Base-by-base conservation (phyloP, 1,139 yeast genomes). In the Blastobotrys capitulatus region DNA sequence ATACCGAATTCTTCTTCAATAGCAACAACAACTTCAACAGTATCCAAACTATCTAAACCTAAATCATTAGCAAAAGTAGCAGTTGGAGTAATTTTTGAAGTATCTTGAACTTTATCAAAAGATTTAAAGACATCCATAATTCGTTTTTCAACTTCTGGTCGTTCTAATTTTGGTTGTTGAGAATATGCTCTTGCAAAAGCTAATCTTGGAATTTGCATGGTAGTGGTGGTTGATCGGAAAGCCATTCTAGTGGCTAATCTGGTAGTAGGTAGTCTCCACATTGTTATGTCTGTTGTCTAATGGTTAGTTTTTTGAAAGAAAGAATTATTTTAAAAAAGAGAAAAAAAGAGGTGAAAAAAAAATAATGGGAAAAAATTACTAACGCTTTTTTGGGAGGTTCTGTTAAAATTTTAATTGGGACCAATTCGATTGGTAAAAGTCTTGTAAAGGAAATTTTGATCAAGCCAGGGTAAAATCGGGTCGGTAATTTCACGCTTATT, bases 21-120 rank as follows among this genome's bases (percentile, higher is more conserved):
- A 61, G 87, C 95, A 88, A 88, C 87, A 39, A 88, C 79, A 39
- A 87, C 90, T 67, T 88, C 96, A 43, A 86, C 96, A 35, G 86
- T 83, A 63, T 88, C 96, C 64, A 88, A 78, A 31, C 92, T 83
- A 71, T 88, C 96, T 60, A 87, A 77, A 1, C 95, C 95, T 58
- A 88, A 76, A 65, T 88, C 96, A 57, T 78, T 81, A 42, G 80
- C 71, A 66, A 83, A 86, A 36, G 82, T 74, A 8, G 94, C 78
- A 16, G 72, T 70, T 50, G 80, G 79, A 20, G 78, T 71, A 59
- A 87, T 79, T 63, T 42, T 42, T 25, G 46, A 29, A 12, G 32
- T 9, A 22, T 42, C 46, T 35, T 42, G 46, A 12, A 42, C 79
- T 70, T 85, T 86, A 65, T 82, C 89, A 67, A 82, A 86, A 16